These are phyloP conservation scores for Spizellomyces sp. DNA, from an alignment of 192 early-diverging fungal genomes.

Conservation along the genomic window DNA sequence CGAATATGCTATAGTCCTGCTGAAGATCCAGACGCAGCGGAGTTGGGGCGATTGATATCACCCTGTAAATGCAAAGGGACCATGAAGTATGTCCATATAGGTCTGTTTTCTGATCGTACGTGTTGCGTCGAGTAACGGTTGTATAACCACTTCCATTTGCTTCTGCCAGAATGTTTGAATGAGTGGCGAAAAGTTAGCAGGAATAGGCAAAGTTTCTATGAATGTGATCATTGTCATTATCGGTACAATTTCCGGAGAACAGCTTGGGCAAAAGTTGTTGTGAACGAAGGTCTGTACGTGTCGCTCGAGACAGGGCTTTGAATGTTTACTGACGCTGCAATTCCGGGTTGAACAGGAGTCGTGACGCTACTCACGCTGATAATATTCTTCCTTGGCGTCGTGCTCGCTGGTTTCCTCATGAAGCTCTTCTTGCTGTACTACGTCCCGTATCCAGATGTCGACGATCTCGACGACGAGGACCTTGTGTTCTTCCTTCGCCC, in stretches of 20 bases:
- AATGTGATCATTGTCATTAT: conserved; percentile 65
- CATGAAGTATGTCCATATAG: conserved; percentile 48
- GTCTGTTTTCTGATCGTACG: conserved; percentile 10
- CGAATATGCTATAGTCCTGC: conserved; percentile 52
- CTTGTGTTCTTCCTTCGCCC: conserved; percentile 14
- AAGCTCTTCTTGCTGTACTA: conserved; percentile 17
- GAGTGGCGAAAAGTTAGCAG: conserved; percentile 52
- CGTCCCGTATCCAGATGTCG: not conserved
- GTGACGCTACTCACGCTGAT: conserved; percentile 20
- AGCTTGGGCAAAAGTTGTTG: conserved; percentile 47
- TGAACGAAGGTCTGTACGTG: conserved; percentile 49
- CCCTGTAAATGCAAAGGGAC: conserved; percentile 65
- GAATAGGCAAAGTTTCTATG: conserved; percentile 58
- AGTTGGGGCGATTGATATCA: conserved; percentile 52
- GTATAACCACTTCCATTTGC: conserved; percentile 12
- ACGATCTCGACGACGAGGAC: conserved; percentile 1
- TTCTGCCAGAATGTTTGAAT: conserved; percentile 57
- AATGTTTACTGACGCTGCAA: not conserved
- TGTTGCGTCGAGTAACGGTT: not conserved
- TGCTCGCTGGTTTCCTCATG: conserved; percentile 11
- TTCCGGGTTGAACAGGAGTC: conserved; percentile 1
- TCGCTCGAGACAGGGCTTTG: not conserved
- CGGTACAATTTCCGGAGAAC: conserved; percentile 56
- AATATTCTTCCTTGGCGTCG: conserved; percentile 2
- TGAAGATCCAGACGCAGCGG: conserved; percentile 39